Percentiles rank a stretch among this genome's conserved stretches.
phyloP scores from a whole-genome alignment of 306 rosid genomes.

The Cucumis cinereus region DNA sequence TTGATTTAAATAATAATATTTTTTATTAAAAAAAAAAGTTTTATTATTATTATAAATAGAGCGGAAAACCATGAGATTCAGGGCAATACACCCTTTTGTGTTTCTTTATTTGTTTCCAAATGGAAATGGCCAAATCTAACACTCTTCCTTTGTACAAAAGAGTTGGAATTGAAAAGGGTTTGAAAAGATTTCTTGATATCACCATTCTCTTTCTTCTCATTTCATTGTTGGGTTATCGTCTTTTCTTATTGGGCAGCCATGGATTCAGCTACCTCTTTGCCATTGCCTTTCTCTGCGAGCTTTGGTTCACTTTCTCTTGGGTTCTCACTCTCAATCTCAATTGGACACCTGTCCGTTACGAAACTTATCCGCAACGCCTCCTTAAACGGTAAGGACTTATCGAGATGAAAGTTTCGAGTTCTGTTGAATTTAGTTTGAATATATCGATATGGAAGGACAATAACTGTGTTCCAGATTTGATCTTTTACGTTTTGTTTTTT shows the following conservation, averaged over 20 bases:
- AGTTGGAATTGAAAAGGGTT: background rate
- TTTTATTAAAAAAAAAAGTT: too few species aligned
- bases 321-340: conserved; percentile 12
- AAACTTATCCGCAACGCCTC: conserved; percentile 30
- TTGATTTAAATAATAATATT: too few species aligned
- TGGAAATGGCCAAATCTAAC: background rate
- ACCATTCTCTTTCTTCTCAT: conserved; percentile 23
- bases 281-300: conserved; percentile 49
- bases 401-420: too few species aligned
- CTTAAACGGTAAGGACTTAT: conserved; percentile 12
- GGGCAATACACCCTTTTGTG: background rate
- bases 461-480: too few species aligned
- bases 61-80: too few species aligned
- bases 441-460: too few species aligned
- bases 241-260: conserved; percentile 5
- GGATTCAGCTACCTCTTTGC: conserved; percentile 19
- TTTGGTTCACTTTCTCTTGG: conserved; percentile 46
- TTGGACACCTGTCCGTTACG: conserved; percentile 37
- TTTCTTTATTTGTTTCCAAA: background rate
- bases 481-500: too few species aligned
- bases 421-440: too few species aligned
- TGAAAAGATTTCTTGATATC: background rate
- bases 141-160: conserved; percentile 23
- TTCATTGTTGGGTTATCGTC: conserved; percentile 26
- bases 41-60: background rate